Evolutionary conservation across 1,284 basidiomycete genomes (phyloP), one percentile per base, ranked within the genome.

Genomic region (Ceraceosorus bombacis): DNA sequence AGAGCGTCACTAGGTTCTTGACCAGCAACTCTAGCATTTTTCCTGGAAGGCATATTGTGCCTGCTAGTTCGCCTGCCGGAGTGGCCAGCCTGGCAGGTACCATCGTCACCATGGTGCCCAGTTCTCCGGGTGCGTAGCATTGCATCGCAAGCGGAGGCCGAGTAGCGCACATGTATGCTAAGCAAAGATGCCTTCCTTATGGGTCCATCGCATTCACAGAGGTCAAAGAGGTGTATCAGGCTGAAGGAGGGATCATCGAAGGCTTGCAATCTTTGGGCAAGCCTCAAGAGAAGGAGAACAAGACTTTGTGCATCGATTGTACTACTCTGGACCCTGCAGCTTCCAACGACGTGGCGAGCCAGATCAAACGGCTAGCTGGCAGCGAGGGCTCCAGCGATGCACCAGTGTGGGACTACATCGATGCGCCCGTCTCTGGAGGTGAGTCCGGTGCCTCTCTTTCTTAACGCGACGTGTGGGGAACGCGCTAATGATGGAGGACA

Each of bases 381-480:
- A 15, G 10, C 43, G 2, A 46, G 43, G 43, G 43, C 43, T 8
- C 6, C 10, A 15, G 53, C 5, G 54, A 60, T 17, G 27, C 56
- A 41, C 61, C 59, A 0, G 56, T 51, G 6, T 71, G 65, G n/a
- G 69, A 73, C 48, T 90, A 93, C 84, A 82, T 93, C 51, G 90
- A 94, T 77, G 89, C 90, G 2, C 91, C 90, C 12, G 90, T 94
- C 0, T 90, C 88, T 41, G 90, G 90, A 60, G 91, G 90, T 84
- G 73, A 62, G 84, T 60, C 56, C 37, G 41, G 17, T 15, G 61
- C 56, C 17, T 40, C 36, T 13, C 41, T 12, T 17, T 49, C 38
- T 38, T 17, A 12, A 48, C 13, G 38, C 52, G 13, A 8, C 46
- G 36, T 43, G 15, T 36, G 27, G 27, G 27, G 27, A 27, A 27